Evolutionary conservation across 345 rosid genomes (phyloP), one percentile per base, ranked within the genome.

Genomic region (Populus davidiana): DNA sequence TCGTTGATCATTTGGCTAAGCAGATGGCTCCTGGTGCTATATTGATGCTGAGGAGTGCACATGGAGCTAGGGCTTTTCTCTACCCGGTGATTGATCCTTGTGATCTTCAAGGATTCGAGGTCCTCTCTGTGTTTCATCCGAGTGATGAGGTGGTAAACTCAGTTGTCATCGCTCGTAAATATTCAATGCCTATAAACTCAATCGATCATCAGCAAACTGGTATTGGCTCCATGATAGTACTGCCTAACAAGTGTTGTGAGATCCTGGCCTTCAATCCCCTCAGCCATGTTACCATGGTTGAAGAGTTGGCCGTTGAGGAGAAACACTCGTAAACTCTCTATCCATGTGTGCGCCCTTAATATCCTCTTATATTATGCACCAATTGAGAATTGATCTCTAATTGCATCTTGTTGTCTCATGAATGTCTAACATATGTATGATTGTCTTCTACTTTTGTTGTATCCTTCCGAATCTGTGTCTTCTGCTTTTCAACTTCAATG

Each of bases 11-110:
- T 83, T 78, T 93, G 86, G 86, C 83, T 17, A 93, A 88, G 86
- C 75, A 88, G 68, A 94, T 94, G 99, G 86, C 89, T 73, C 90
- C 91, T 10, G 94, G 88, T 14, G 89, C 94, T 27, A 18, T 90
- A 8, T 74, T 93, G 52, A 87, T 94, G 99, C 78, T 93, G 14
- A 86, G 99, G 86, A 94, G 99, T 16, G 98, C 99, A n/a, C 94
- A 94, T 62, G 97, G 94, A 5, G 95, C 99, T 75, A 81, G 99
- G 78, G 93, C 90, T 14, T 93, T 94, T 70, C 98, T 94, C 5
- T 94, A 94, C 72, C 99, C 99, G 0, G 89, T 93, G 41, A 80
- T 94, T 8, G 87, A 93, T 64, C 88, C 89, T 23, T 75, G 81
- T 77, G 99, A 94, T 79, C 88, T 94, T n/a, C 80, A 73, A 33